phyloP scores from a whole-genome alignment of 176 grass and related monocot species.

The Rhynchospora breviuscula region DNA sequence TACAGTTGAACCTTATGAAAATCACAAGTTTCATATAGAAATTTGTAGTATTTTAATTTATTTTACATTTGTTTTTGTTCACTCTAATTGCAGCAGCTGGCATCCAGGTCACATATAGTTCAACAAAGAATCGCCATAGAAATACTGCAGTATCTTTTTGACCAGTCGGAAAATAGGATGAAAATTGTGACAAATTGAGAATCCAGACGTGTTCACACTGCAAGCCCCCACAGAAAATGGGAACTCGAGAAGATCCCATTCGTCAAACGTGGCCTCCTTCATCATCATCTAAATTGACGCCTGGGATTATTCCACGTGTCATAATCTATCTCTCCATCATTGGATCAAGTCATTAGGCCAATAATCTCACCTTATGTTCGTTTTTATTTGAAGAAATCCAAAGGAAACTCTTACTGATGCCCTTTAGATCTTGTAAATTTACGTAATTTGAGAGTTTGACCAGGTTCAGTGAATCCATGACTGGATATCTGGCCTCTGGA shows the following conservation, averaged over 20 bases:
- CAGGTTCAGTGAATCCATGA: not conserved
- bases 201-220: conserved; percentile 14
- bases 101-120: not conserved
- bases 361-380: not conserved
- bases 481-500: not conserved
- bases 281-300: conserved; percentile 4
- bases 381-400: not conserved
- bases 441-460: not conserved
- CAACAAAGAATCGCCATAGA: not conserved
- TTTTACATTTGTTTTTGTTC: no score
- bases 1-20: no score
- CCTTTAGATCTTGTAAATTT: not conserved
- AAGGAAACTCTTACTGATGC: not conserved
- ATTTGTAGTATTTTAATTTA: no score
- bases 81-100: no score
- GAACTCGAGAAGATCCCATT: conserved; percentile 23
- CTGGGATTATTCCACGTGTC: not conserved
- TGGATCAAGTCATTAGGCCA: not conserved
- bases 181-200: not conserved
- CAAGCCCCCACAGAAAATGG: not conserved
- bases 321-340: not conserved
- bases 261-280: conserved; percentile 9
- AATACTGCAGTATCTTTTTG: not conserved
- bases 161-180: not conserved
- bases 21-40: no score